Evolutionary conservation across 306 rosid species (phyloP), one percentile per base, ranked within the genome.

Genomic region (Astragalus glycyphyllos): DNA sequence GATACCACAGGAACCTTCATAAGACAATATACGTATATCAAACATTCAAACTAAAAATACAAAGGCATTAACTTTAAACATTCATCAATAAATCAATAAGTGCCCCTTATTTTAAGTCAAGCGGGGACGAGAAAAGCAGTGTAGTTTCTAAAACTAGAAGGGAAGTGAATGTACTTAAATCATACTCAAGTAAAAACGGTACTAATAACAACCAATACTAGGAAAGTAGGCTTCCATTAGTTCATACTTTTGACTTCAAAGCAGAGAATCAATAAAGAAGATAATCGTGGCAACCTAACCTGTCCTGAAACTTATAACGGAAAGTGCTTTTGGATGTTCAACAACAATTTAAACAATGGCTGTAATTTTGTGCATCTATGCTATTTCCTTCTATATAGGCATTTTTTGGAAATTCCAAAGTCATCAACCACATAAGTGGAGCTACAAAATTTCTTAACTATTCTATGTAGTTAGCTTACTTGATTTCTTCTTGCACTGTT

Each of bases 401-500:
- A 34, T 41, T 62, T 50, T 68, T 73, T 45, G 53, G 38, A 71
- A 62, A 53, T 64, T 60, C 12, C 72, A 26, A 46, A 38, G 49
- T 65, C 76, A 60, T 68, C 70, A 49, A 74, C 41, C 72, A 38
- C 44, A 6, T 12, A 14, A 49, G 68, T 60, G 60, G 60, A 55
- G 60, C 41, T n/a, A 40, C 63, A 3, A 54, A 41, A 71, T 34
- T 73, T 77, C 58, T 38, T 40, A 72, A 48, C 74, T 74, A 77
- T 50, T 74, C 49, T 80, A 61, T 69, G 66, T 11, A 65, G 13
- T 35, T 73, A 80, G 73, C 80, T 67, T 79, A 51, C 81, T 65
- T 69, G 82, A 32, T 77, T 72, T 77, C 74, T 86, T 71, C 79
- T 82, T 12, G 84, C 58, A 77, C 84, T 77, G 85, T 65, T 82